Evolutionary conservation across 2,329 filamentous ascomycete genomes (phyloP), one percentile per base, ranked within the genome.

Genomic region (Aspergillus phoenicis): DNA sequence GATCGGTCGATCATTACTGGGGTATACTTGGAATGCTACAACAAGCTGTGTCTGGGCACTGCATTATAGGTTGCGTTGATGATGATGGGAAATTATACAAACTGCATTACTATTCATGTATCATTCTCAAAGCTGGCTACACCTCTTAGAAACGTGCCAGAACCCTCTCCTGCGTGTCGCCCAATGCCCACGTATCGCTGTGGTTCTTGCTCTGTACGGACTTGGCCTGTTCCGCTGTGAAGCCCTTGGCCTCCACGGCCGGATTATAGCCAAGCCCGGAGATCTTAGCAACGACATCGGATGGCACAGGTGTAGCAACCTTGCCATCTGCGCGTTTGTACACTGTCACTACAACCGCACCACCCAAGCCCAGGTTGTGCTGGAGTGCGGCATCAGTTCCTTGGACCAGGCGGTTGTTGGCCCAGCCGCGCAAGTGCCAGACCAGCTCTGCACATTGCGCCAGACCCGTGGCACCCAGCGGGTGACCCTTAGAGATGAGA

Each of bases 371-470:
- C 1, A 98, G 83, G 73, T 98, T 98, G 75, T 98, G 95, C 81
- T 97, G 93, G 66, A 98, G 81, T 60, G 90, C 91, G 61, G 87
- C 87, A 63, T 80, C 85, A 0, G 93, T 95, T 60, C 84, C 83
- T 20, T 85, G 80, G 1, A 90, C 84, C 15, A 87, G 80, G 43
- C 94, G 85, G 82, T 97, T 97, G 78, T 95, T 97, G 20, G 94
- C 94, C 94, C 94, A 97, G 11, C 94, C 94, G 66, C 94, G 87
- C 69, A 98, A 83, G 73, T 98, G 94, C 94, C 94, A 98, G 28
- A 96, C 91, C 11, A 98, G 82, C 80, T 98, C 94, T 5, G 94
- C 91, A 74, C 93, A 97, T 80, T 98, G 94, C 11, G 94, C 95
- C 56, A 98, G 84, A n/a, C 95, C 94, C 0, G 92, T 96, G 0